phyloP scores from a whole-genome alignment of 2,329 filamentous ascomycete species.

The Endoconidiophora polonica region DNA sequence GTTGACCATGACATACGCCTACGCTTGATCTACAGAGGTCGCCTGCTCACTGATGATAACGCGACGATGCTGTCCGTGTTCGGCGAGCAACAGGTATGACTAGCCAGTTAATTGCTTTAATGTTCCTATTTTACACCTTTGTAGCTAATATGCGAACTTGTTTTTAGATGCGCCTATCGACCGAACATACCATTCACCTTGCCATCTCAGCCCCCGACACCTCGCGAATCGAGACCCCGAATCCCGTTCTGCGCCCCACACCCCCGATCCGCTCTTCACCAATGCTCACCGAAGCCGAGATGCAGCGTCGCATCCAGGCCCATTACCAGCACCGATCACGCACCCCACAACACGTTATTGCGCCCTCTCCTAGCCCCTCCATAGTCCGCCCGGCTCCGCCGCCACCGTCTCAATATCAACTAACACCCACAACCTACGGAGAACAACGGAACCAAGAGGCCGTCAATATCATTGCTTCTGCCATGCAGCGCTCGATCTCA shows the following conservation, averaged over 20 bases:
- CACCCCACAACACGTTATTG: constrained; percentile 2
- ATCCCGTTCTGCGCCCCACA: background rate
- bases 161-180: constrained; percentile 8
- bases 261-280: constrained; percentile 9
- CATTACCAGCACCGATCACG: constrained; percentile 8
- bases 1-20: constrained; percentile 30
- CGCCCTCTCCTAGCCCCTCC: background rate
- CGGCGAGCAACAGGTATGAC: constrained; percentile 34
- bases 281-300: constrained; percentile 11
- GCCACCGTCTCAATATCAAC: background rate
- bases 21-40: constrained; percentile 43
- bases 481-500: constrained; percentile 8
- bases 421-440: background rate
- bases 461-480: constrained; percentile 12
- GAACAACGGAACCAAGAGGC: constrained; percentile 8
- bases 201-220: constrained; percentile 8
- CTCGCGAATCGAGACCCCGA: background rate
- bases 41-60: constrained; percentile 34
- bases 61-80: constrained; percentile 42
- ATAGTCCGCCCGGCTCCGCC: background rate
- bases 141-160: background rate
- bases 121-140: background rate
- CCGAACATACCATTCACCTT: constrained; percentile 10
- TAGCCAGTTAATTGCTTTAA: constrained; percentile 12
- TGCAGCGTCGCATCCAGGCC: constrained; percentile 11